Evolutionary conservation across 208 protist genomes (phyloP), one percentile per base, ranked within the genome.

Genomic region (Trypanosoma lewisi): DNA sequence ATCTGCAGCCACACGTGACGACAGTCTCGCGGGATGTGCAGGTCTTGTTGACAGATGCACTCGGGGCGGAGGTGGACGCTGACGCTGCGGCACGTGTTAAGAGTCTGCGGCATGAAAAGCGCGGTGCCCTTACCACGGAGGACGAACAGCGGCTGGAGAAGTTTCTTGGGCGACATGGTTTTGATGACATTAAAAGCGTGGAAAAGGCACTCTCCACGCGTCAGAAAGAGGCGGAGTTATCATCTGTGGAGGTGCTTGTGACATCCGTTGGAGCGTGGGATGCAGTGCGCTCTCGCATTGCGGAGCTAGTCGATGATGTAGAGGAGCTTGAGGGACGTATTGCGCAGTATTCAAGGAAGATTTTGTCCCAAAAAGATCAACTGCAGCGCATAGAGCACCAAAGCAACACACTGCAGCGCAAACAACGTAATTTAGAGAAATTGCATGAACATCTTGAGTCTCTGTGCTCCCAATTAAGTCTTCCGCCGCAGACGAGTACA

Each of bases 311-410:
- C 31, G 54, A 69, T 30, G 81, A 91, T 9, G 84, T 95, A 42
- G 85, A 89, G 55, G 79, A 82, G 44, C 59, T 95, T 49, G 84
- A 93, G 69, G 52, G 61, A 27, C 84, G 85, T 50, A 93, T 95
- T 52, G 80, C 83, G 59, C 56, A 74, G 60, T 91, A 91, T 74
- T 85, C 89, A 7, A 57, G 70, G 9, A 75, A 91, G 42, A 79
- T 95, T 34, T 56, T 95, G 2, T 83, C 84, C 28, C 89, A 90
- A 56, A 89, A 87, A 50, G 76, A 63, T 37, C 78, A 86, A 27
- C 80, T 95, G 30, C 77, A 93, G 66, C 74, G 83, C 44, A 89
- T 95, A 39, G 89, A 95, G 63, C 84, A 92, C 66, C 75, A 80
- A 51, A 91, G 85, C 81, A 95, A 89, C 76, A 88, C 74, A 12